Percentiles rank a stretch among this genome's conserved stretches.
These are phyloP conservation scores for Aspergillus saccharolyticus DNA, from an alignment of 495 filamentous ascomycete genomes.

Conservation along the genomic window DNA sequence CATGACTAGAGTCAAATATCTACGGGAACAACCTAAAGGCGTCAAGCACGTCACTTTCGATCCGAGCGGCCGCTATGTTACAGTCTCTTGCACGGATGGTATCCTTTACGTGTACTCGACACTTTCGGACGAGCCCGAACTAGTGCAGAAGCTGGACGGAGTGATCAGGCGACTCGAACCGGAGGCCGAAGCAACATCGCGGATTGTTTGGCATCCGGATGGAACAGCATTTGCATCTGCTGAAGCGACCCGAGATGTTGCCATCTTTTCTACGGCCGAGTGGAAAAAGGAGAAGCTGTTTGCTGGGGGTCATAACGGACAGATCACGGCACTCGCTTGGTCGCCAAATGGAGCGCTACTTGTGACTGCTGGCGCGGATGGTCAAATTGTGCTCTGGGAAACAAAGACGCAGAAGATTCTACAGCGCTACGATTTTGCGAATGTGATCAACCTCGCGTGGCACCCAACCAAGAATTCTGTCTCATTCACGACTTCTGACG, in stretches of 20 bases:
- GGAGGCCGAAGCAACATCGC: slow-evolving; percentile 70
- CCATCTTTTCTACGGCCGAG: slow-evolving; percentile 77
- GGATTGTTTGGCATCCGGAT: slow-evolving; percentile 88
- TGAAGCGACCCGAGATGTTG: slow-evolving; percentile 78
- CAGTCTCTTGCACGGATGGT: slow-evolving; percentile 84
- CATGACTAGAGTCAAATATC: slow-evolving; percentile 64
- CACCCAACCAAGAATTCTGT: slow-evolving; percentile 83
- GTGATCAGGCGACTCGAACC: slow-evolving; percentile 73
- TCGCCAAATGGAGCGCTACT: slow-evolving; percentile 90
- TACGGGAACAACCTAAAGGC: slow-evolving; percentile 77
- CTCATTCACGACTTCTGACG: slow-evolving; percentile 86
- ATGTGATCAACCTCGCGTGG: slow-evolving; percentile 82
- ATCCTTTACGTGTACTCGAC: slow-evolving; percentile 84
- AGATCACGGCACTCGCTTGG: slow-evolving; percentile 86
- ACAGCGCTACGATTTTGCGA: slow-evolving; percentile 63
- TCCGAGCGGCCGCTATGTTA: slow-evolving; percentile 66
- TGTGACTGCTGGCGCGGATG: slow-evolving; percentile 75
- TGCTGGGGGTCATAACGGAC: slow-evolving; percentile 69
- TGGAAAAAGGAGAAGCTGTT: slow-evolving; percentile 82
- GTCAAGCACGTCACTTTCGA: slow-evolving; percentile 89
- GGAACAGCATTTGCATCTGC: slow-evolving; percentile 84
- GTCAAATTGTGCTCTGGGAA: slow-evolving; percentile 83
- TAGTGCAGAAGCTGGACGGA: slow-evolving; percentile 79
- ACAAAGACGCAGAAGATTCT: slow-evolving; percentile 73
- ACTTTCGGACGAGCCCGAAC: slow-evolving; percentile 69